phyloP scores from a whole-genome alignment of 2,329 filamentous ascomycete species.

The Neocucurbitaria cava region DNA sequence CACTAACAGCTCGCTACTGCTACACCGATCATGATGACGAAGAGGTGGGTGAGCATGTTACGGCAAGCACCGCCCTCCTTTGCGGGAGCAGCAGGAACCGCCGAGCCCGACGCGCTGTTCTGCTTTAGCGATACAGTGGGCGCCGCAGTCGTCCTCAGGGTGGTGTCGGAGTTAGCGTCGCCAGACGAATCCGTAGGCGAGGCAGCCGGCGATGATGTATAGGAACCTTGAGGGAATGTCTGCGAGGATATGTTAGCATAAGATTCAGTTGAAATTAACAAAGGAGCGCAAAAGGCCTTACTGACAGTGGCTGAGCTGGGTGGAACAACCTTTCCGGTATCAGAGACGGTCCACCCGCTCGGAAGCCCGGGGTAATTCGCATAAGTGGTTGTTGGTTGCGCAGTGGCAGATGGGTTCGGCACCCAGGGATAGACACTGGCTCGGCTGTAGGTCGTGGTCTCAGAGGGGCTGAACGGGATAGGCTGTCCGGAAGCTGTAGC shows the following conservation, averaged over 20 bases:
- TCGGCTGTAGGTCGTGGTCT: slow-evolving; percentile 58
- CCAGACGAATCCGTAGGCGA: slow-evolving; percentile 38
- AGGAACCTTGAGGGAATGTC: slow-evolving; percentile 61
- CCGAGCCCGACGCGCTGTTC: slow-evolving; percentile 14
- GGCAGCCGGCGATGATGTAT: slow-evolving; percentile 58
- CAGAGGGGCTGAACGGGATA: slow-evolving; percentile 72
- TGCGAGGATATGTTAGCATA: slow-evolving; percentile 39
- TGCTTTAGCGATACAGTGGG: too few species aligned
- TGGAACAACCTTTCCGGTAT: slow-evolving; percentile 79
- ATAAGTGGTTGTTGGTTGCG: slow-evolving; percentile 54
- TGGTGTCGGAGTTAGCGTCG: slow-evolving; percentile 48
- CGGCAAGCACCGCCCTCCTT: not conserved
- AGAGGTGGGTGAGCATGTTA: not conserved
- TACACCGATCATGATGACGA: slow-evolving; percentile 3
- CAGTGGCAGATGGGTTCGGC: slow-evolving; percentile 60
- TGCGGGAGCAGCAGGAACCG: slow-evolving; percentile 13
- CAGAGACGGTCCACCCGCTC: slow-evolving; percentile 80
- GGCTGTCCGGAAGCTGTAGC: slow-evolving; percentile 68
- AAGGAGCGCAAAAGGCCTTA: slow-evolving; percentile 55
- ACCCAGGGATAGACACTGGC: slow-evolving; percentile 67
- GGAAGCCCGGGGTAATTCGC: slow-evolving; percentile 68
- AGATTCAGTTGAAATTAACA: too few species aligned
- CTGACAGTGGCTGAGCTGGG: slow-evolving; percentile 71
- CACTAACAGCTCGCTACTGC: not conserved
- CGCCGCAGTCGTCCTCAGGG: slow-evolving; percentile 47